A percentile compares a stretch with the other conserved stretches of the same genome.
Conservation (phyloP, 352 stramenopile genomes). For the Hyaloperonospora brassicae region DNA sequence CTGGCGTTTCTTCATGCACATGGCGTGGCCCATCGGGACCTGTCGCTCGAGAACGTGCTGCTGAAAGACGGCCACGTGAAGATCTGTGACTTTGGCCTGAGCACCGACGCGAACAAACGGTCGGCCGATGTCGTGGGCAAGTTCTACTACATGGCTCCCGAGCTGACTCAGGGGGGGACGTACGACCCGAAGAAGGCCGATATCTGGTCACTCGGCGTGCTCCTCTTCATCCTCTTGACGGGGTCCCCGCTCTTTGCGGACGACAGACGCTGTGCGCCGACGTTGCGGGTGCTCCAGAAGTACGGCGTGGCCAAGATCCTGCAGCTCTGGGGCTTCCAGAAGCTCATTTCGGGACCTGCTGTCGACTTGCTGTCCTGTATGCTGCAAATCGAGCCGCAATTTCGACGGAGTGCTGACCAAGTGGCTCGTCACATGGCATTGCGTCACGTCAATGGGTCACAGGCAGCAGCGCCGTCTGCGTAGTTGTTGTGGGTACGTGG, state of each 20-base stretch:
- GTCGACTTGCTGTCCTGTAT: conserved; percentile 41
- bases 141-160: conserved; percentile 62
- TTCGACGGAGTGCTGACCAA: conserved; percentile 29
- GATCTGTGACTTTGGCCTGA: conserved; percentile 60
- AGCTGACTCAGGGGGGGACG: conserved; percentile 22
- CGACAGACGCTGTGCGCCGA: conserved; percentile 31
- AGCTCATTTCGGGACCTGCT: conserved; percentile 17
- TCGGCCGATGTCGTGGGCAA: conserved; percentile 48
- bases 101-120: conserved; percentile 26
- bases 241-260: conserved; percentile 33
- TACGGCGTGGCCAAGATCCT: conserved; percentile 50
- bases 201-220: conserved; percentile 75
- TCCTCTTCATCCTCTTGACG: conserved; percentile 74
- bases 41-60: conserved; percentile 58
- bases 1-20: conserved; percentile 41
- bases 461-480: too few species aligned
- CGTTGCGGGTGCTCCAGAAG: conserved; percentile 36
- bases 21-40: conserved; percentile 41
- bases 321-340: conserved; percentile 44
- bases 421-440: conserved; percentile 24
- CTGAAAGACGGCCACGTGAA: conserved; percentile 32
- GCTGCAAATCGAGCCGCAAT: conserved; percentile 39
- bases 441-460: not conserved
- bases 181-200: conserved; percentile 56
- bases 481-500: too few species aligned